Evolutionary conservation across 306 rosid species (phyloP).

Genomic region (Psophocarpus tetragonolobus): DNA sequence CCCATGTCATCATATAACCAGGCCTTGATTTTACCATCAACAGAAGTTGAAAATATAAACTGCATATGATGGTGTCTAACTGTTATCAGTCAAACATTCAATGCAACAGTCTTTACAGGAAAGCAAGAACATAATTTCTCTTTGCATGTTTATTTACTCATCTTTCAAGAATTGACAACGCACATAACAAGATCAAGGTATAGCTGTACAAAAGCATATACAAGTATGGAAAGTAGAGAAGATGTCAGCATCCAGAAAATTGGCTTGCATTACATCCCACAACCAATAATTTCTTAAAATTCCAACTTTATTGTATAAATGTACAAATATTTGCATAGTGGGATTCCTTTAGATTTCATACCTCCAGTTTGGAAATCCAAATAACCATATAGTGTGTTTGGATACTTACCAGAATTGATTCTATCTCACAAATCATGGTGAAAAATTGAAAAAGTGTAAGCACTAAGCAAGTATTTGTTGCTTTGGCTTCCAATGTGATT

Average conservation of each 20-base stretch:
- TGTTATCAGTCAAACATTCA: background rate
- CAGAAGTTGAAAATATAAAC: conserved; percentile 73
- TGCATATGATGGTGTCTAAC: conserved; percentile 37
- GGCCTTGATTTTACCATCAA: conserved; percentile 79
- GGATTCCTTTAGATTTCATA: background rate
- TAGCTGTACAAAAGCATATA: background rate
- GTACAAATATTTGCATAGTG: background rate
- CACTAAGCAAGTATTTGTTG: too few relatives aligned
- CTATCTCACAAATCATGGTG: too few relatives aligned
- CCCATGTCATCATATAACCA: conserved; percentile 75
- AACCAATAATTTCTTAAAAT: background rate
- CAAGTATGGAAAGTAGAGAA: background rate
- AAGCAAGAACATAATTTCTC: conserved; percentile 4
- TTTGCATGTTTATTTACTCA: background rate
- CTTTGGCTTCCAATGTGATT: too few relatives aligned
- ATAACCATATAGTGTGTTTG: background rate
- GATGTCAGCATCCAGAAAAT: background rate
- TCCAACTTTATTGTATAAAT: background rate
- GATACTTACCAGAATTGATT: too few relatives aligned
- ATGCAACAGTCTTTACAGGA: background rate
- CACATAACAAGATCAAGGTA: background rate
- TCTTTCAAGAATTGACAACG: conserved; percentile 13
- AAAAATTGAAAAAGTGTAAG: too few relatives aligned
- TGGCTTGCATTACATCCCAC: conserved; percentile 1
- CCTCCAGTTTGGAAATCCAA: background rate